Percentiles rank a stretch among this genome's conserved stretches.
These are phyloP conservation scores for Alternaria burnsii DNA, from an alignment of 2,329 filamentous ascomycete species.

Conservation along the genomic window DNA sequence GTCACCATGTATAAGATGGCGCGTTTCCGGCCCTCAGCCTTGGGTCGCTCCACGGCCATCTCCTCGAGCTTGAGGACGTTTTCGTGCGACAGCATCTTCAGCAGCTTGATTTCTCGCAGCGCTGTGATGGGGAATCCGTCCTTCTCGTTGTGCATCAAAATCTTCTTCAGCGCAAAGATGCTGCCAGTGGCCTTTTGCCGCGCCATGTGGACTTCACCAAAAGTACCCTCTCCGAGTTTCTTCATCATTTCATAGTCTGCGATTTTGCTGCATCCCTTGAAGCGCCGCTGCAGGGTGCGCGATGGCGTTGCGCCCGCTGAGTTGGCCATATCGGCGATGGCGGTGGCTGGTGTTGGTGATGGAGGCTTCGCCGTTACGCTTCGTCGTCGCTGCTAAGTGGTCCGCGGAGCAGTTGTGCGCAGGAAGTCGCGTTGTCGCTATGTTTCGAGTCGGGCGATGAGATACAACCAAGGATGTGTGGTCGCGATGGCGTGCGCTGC, in stretches of 20 bases:
- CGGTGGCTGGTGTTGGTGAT: neutral
- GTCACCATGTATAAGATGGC: slow-evolving; percentile 98
- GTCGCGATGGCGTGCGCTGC: slow-evolving; percentile 30
- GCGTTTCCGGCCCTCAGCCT: slow-evolving; percentile 64
- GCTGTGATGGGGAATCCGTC: slow-evolving; percentile 99
- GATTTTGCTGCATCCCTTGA: slow-evolving; percentile 85
- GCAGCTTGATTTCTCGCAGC: slow-evolving; percentile 93
- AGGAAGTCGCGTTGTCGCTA: slow-evolving; percentile 15
- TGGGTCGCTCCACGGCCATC: slow-evolving; percentile 88
- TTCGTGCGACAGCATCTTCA: slow-evolving; percentile 91
- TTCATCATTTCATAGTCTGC: slow-evolving; percentile 79
- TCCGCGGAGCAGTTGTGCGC: slow-evolving; percentile 19
- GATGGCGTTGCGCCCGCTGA: slow-evolving; percentile 52
- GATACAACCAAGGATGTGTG: slow-evolving; percentile 9
- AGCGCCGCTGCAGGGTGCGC: slow-evolving; percentile 65
- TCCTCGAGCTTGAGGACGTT: slow-evolving; percentile 90
- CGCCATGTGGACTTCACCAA: slow-evolving; percentile 95
- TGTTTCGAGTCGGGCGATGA: slow-evolving; percentile 20
- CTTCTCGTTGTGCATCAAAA: slow-evolving; percentile 99
- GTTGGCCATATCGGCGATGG: slow-evolving; percentile 28
- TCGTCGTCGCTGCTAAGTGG: slow-evolving; percentile 25
- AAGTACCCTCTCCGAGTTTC: slow-evolving; percentile 94
- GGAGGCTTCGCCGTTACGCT: neutral
- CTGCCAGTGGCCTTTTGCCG: slow-evolving; percentile 76
- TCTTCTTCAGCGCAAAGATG: slow-evolving; percentile 93